Conservation (phyloP, 306 rosid species). For the Lathyrus tuberosus region DNA sequence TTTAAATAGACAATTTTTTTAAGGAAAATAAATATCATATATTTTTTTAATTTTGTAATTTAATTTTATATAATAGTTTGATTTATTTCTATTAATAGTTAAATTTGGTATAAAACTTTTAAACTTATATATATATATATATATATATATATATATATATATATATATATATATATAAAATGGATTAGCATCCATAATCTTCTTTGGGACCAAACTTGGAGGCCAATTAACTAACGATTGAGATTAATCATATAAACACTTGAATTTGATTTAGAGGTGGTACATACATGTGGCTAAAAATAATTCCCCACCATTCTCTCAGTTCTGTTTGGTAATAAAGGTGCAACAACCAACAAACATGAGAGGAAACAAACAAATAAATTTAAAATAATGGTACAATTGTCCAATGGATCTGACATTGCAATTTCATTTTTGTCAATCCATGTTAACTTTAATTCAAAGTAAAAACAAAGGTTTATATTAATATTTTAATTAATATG, state of each 20-base stretch:
- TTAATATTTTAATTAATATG: no score
- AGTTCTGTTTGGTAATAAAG: conserved; percentile 33
- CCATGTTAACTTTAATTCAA: conserved; percentile 29
- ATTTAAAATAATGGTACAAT: conserved; percentile 29
- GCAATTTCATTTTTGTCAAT: conserved; percentile 7
- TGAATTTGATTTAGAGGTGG: conserved; percentile 3
- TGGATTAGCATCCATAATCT: neutral
- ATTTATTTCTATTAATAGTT: no score
- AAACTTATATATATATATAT: no score
- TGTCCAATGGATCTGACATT: conserved; percentile 20
- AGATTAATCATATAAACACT: conserved; percentile 12
- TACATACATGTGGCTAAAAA: conserved; percentile 20
- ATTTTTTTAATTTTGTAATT: no score
- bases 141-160: no score
- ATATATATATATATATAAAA: no score
- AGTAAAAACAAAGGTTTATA: neutral
- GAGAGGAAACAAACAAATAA: conserved; percentile 27
- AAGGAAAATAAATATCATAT: no score
- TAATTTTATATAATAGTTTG: no score
- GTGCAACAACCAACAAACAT: conserved; percentile 35
- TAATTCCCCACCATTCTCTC: conserved; percentile 31
- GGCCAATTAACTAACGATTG: conserved; percentile 20
- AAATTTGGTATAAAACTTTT: no score
- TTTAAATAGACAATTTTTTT: no score
- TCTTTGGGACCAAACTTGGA: conserved; percentile 23